phyloP scores from a whole-genome alignment of 257 asterid genomes.

The Solanum sitiens region DNA sequence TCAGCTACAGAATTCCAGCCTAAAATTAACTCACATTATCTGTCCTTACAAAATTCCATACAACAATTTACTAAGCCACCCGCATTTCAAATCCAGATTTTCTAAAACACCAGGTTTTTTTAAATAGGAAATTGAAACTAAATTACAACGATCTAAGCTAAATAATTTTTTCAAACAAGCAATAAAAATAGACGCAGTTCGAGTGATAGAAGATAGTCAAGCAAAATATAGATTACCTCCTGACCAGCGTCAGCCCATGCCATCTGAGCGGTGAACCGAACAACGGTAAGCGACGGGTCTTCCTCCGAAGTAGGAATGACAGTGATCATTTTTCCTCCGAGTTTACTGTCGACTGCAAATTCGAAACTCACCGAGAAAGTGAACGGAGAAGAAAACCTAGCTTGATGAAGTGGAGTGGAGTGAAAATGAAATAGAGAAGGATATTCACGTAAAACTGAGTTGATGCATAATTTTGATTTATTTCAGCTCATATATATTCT shows the following conservation, averaged over 20 bases:
- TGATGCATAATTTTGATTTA: no score
- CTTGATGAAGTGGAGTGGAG: neutral
- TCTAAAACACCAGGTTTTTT: neutral
- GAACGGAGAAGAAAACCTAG: neutral
- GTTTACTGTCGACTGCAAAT: neutral
- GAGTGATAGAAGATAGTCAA: neutral
- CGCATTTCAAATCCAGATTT: neutral
- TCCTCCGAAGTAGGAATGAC: conserved; percentile 82
- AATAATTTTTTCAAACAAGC: neutral
- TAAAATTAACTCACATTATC: neutral
- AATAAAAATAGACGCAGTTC: neutral
- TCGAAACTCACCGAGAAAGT: neutral
- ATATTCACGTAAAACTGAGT: no score
- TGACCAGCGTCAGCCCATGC: conserved; percentile 93
- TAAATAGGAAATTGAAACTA: neutral
- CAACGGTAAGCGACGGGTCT: conserved; percentile 70
- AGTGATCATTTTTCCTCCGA: conserved; percentile 37
- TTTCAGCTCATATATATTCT: no score
- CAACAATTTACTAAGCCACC: neutral
- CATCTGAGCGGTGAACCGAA: conserved; percentile 62
- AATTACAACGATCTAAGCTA: neutral
- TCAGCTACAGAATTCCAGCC: neutral
- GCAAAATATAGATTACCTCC: conserved; percentile 23
- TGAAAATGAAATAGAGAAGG: no score
- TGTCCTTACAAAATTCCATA: neutral